These are phyloP conservation scores for Alternaria alternata DNA, from an alignment of 2,329 filamentous ascomycete species.

Conservation along the genomic window DNA sequence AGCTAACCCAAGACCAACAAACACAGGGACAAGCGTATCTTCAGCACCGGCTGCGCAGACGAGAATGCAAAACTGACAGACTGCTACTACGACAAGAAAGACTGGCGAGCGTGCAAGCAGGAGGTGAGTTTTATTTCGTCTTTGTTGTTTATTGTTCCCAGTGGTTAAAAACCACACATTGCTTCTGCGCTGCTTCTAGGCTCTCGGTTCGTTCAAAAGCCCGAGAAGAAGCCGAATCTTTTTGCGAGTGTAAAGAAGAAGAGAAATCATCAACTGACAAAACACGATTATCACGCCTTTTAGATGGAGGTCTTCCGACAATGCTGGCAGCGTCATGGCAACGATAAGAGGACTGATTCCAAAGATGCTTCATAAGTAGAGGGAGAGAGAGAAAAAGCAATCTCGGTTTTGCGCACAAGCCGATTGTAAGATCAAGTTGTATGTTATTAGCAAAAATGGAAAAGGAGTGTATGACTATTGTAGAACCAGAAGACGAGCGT, in stretches of 20 bases:
- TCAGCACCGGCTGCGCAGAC: conserved; percentile 94
- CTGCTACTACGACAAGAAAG: conserved; percentile 95
- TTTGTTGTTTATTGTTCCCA: not conserved
- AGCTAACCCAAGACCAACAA: not conserved
- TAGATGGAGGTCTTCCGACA: conserved; percentile 90
- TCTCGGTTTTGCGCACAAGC: not conserved
- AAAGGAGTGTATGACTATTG: not conserved
- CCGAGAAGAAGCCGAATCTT: too few relatives aligned
- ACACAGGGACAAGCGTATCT: conserved; percentile 93
- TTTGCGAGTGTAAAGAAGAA: not conserved
- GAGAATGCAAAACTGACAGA: conserved; percentile 93
- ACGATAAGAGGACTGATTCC: conserved; percentile 80
- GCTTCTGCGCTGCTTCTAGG: conserved; percentile 2
- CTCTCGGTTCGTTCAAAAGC: too few relatives aligned
- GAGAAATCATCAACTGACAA: too few relatives aligned
- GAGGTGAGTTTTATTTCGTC: conserved; percentile 69
- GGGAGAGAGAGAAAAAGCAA: not conserved
- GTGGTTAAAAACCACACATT: not conserved
- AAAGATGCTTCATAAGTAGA: conserved; percentile 65
- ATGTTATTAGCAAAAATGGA: not conserved
- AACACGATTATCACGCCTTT: not conserved
- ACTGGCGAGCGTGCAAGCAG: conserved; percentile 87
- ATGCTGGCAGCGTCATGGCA: conserved; percentile 92
- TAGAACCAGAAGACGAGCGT: too few relatives aligned
- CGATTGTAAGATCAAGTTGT: not conserved